Evolutionary conservation across 192 early-diverging fungal species (phyloP), one percentile per base, ranked within the genome.

Genomic region (Phycomyces nitens): DNA sequence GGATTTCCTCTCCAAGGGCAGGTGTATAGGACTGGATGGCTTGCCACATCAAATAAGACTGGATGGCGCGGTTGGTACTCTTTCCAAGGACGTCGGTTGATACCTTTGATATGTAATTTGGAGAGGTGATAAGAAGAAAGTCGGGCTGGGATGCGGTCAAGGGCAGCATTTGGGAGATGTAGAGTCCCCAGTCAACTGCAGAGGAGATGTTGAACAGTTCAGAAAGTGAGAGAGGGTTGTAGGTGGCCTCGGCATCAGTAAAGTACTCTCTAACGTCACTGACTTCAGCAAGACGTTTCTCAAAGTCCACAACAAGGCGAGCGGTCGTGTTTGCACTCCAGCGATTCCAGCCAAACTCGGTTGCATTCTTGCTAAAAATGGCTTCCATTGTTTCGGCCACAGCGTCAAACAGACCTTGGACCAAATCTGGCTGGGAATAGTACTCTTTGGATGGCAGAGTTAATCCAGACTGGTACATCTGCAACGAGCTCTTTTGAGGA

Each of bases 361-460:
- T 22, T 3, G 39, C 23, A 26, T n/a, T 56, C 21, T 41, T 53
- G 4, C 21, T 38, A 43, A 73, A 59, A 4, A 86, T 60, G 5
- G 67, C 51, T 5, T 59, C 52, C 40, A 88, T 68, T 42, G 84
- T 77, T 2, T 83, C 78, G 11, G 62, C 69, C 14, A 88, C 58
- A 18, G 69, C 66, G 1, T 54, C 60, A 62, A 71, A 56, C 43
- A 85, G 80, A 7, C 66, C 53, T 7, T 52, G 24, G 11, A 83
- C 43, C 29, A 79, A 75, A 11, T 84, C 66, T 5, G 75, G 66
- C 0, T 88, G 75, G 3, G 75, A 49, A 53, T 89, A 89, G 29
- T 89, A 89, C 34, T 87, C 79, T 18, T 82, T 88, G 43, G 82
- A 81, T 16, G 85, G 84, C 60, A 91, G 50, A 52, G 79, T 82